Conservation (phyloP, 2,329 filamentous ascomycete species). For the Rhinocladiella mackenziei region DNA sequence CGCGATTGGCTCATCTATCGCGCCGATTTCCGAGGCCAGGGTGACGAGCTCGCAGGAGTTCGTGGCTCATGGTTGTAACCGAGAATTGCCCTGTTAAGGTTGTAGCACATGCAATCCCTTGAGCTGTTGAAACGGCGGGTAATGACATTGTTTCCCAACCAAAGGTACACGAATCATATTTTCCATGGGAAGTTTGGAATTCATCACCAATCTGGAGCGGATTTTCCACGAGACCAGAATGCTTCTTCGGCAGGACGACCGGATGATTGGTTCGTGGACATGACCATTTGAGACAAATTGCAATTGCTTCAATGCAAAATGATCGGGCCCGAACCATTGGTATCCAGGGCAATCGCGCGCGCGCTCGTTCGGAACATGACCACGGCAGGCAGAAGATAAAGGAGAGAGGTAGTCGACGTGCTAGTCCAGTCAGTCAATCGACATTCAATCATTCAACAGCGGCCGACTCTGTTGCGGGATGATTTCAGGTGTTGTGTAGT, state of each 20-base stretch:
- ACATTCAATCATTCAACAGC: conserved; percentile 6
- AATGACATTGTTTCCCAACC: too few species aligned
- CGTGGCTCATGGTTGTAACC: neutral
- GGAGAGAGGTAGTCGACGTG: neutral
- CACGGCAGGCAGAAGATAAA: neutral
- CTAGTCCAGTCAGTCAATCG: conserved; percentile 9
- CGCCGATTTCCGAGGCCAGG: conserved; percentile 7
- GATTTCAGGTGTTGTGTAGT: conserved; percentile 1
- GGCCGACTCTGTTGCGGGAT: conserved; percentile 1
- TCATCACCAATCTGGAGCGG: conserved; percentile 6
- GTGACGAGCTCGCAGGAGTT: neutral
- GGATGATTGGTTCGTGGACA: conserved; percentile 1
- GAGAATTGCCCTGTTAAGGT: too few species aligned
- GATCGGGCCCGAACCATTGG: conserved; percentile 4
- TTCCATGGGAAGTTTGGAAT: neutral
- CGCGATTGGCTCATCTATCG: conserved; percentile 6
- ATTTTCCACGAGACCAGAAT: neutral
- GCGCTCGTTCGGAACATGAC: conserved; percentile 6
- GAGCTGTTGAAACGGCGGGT: neutral
- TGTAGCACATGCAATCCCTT: neutral
- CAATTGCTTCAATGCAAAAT: conserved; percentile 1
- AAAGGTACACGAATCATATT: neutral
- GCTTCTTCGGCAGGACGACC: neutral
- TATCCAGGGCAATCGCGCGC: conserved; percentile 7
- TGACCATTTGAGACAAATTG: conserved; percentile 11